Percentiles rank a stretch among this genome's conserved stretches.
These are phyloP conservation scores for Arabis alpina DNA, from an alignment of 345 rosid genomes.

Conservation along the genomic window DNA sequence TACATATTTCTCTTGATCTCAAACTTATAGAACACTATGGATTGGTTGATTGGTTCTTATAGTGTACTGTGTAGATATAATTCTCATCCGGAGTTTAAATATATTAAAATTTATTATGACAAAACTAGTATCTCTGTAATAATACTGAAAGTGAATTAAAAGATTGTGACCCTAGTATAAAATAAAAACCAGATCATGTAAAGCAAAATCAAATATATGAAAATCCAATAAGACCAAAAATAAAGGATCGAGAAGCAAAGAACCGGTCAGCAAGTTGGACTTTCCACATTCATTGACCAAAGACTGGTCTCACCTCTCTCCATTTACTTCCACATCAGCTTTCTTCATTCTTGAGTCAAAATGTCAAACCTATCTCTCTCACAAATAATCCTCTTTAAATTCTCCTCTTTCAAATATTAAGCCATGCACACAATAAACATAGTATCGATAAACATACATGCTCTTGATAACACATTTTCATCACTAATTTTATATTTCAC, in stretches of 20 bases:
- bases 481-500: neutral
- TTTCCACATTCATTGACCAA: constrained; percentile 47
- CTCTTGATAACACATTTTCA: neutral
- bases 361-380: constrained; percentile 40
- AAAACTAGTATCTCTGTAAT: too few relatives aligned
- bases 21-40: neutral
- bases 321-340: constrained; percentile 34
- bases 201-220: neutral
- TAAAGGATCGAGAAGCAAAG: constrained; percentile 40
- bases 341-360: constrained; percentile 36
- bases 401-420: constrained; percentile 19
- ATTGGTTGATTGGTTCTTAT: too few relatives aligned
- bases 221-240: constrained; percentile 12
- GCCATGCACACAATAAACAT: constrained; percentile 45
- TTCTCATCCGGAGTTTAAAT: neutral
- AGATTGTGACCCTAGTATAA: too few relatives aligned
- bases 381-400: constrained; percentile 35
- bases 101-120: too few relatives aligned
- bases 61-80: neutral
- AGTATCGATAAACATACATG: neutral
- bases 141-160: too few relatives aligned
- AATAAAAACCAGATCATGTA: neutral
- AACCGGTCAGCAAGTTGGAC: constrained; percentile 45
- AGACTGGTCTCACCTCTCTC: constrained; percentile 38
- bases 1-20: neutral